Conservation (phyloP, 2,329 filamentous ascomycete genomes). For the Dryadomyces quercus-mongolicae region DNA sequence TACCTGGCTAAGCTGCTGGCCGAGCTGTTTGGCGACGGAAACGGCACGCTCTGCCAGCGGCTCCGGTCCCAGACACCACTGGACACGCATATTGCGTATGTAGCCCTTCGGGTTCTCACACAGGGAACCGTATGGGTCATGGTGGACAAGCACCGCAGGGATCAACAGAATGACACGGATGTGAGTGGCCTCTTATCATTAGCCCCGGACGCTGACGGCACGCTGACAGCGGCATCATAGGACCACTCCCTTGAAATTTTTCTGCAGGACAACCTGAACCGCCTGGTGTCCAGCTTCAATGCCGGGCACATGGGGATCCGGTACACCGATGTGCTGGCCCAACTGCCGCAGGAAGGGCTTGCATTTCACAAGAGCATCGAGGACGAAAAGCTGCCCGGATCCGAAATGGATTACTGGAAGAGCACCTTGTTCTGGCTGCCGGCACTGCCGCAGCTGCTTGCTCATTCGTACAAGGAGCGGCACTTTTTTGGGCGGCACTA, state of each 20-base stretch:
- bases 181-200: too few relatives aligned
- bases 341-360: not conserved
- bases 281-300: constrained; percentile 3
- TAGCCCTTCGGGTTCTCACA: constrained; percentile 8
- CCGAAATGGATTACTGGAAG: not conserved
- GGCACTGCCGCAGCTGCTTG: not conserved
- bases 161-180: constrained; percentile 8
- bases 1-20: constrained; percentile 6
- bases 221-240: not conserved
- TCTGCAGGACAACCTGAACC: constrained; percentile 8
- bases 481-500: not conserved
- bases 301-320: not conserved
- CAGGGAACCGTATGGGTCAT: constrained; percentile 11
- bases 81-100: constrained; percentile 10
- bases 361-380: constrained; percentile 1
- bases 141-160: constrained; percentile 11
- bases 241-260: constrained; percentile 5
- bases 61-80: constrained; percentile 1
- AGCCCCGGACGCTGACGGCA: too few relatives aligned
- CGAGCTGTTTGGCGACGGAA: constrained; percentile 6
- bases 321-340: not conserved
- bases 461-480: not conserved
- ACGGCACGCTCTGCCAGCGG: not conserved
- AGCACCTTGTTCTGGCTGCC: constrained; percentile 6
- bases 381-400: not conserved